Evolutionary conservation across 768 basidiomycete species (phyloP), one percentile per base, ranked within the genome.

Genomic region (Suillus ampliporus): DNA sequence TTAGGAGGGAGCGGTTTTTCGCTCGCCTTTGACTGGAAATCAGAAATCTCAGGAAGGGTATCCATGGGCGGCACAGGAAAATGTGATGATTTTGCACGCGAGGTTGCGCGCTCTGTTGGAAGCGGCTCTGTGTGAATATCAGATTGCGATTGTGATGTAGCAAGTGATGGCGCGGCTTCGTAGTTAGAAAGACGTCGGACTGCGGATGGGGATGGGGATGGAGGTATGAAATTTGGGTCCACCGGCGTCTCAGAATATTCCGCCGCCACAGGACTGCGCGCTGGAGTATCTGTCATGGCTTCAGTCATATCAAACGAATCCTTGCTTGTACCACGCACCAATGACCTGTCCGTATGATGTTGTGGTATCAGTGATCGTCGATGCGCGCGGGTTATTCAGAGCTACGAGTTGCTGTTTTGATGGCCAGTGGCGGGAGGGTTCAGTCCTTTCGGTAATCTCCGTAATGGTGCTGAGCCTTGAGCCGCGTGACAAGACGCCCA

Each of bases 181-280:
- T 84, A 84, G 38, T 77, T 78, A 14, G 89, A 86, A 37, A 90
- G 78, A 35, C 84, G 78, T 41, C 83, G 79, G n/a, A 89, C 68
- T 19, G 90, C 90, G 23, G 90, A 91, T 2, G 76, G 79, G 26
- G 90, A 86, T 44, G 89, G 90, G 14, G 90, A 91, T 21, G 86
- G 83, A 23, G 83, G 82, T 61, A 88, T 86, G 13, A 74, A 76
- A 64, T 89, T 86, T 34, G 89, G 88, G 72, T 89, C 83, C 51
- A 75, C 54, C 14, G 74, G 69, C 17, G 54, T 67, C 17, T 46
- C 53, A 34, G 57, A 54, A 63, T 68, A 26, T 31, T 57, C 64
- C 37, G 31, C 46, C 2, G 60, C 63, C 34, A 40, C 58, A 46
- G 57, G 52, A 51, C 19, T 26, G 5, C 41, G 58, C 9, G 65